phyloP scores from a whole-genome alignment of 345 rosid genomes.

The Pseudoturritis turrita region DNA sequence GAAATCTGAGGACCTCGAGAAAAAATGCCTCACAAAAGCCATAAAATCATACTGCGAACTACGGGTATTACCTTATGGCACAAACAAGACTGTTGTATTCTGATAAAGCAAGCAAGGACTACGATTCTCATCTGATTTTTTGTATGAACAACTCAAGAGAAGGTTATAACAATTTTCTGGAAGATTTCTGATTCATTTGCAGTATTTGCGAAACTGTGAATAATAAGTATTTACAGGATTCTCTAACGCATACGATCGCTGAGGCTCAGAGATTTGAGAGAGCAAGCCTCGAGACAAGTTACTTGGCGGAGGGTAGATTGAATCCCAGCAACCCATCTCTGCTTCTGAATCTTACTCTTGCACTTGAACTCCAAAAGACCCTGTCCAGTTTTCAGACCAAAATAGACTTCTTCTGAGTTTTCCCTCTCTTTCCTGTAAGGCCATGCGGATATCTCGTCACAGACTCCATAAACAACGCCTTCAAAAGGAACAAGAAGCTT shows the following conservation, averaged over 20 bases:
- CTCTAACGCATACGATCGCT: constrained; percentile 7
- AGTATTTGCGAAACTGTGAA: constrained; percentile 4
- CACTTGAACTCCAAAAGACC: constrained; percentile 98
- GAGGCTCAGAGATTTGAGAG: constrained; percentile 51
- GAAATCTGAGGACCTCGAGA: constrained; percentile 94
- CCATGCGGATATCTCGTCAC: constrained; percentile 84
- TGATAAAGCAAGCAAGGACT: constrained; percentile 23
- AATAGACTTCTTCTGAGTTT: constrained; percentile 62
- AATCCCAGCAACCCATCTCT: constrained; percentile 80
- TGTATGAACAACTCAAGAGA: neutral
- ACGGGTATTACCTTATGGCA: constrained; percentile 69
- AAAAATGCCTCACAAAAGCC: constrained; percentile 79
- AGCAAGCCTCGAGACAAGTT: constrained; percentile 42
- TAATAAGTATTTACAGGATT: constrained; percentile 9
- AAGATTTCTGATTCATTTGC: constrained; percentile 15
- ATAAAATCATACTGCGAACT: constrained; percentile 80
- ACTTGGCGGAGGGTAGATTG: constrained; percentile 67
- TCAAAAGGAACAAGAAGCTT: constrained; percentile 5
- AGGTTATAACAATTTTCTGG: neutral
- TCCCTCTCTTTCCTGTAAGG: constrained; percentile 82
- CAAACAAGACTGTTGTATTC: constrained; percentile 74
- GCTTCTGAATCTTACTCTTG: constrained; percentile 73
- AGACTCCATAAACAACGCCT: constrained; percentile 82
- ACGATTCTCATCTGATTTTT: constrained; percentile 11
- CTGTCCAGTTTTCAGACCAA: constrained; percentile 90